These are phyloP conservation scores for Kazachstania sp. DNA, from an alignment of 1,139 yeast species.

Conservation along the genomic window DNA sequence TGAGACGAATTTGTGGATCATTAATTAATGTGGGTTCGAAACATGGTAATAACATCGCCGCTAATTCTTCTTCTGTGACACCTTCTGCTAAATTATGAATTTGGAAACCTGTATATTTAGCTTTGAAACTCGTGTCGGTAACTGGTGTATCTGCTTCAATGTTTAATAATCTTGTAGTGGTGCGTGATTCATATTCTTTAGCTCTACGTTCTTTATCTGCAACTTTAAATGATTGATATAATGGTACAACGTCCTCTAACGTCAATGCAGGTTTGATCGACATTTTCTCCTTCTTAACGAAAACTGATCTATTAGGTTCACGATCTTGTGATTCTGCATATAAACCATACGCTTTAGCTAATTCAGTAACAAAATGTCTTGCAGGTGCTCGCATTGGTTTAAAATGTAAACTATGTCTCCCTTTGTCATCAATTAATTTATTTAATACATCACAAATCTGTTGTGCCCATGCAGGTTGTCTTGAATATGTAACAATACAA, in stretches of 20 bases:
- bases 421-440: conserved; percentile 38
- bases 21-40: conserved; percentile 24
- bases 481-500: conserved; percentile 38
- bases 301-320: conserved; percentile 72
- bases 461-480: conserved; percentile 57
- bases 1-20: conserved; percentile 27
- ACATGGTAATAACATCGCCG: conserved; percentile 30
- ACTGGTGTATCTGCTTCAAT: conserved; percentile 6
- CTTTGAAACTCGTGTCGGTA: neutral
- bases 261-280: conserved; percentile 30
- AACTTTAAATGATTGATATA: conserved; percentile 25
- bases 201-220: conserved; percentile 32
- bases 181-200: conserved; percentile 25
- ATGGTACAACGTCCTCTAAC: conserved; percentile 29
- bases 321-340: conserved; percentile 71
- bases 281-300: conserved; percentile 37
- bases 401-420: conserved; percentile 42
- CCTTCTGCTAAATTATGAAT: conserved; percentile 50
- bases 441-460: conserved; percentile 49
- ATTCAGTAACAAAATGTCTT: conserved; percentile 59
- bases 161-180: conserved; percentile 19
- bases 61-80: conserved; percentile 40
- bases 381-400: conserved; percentile 66
- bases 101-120: conserved; percentile 41
- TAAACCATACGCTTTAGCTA: conserved; percentile 52